Conservation (phyloP, 2,329 filamentous ascomycete genomes). For the Trichoderma semiorbis region DNA sequence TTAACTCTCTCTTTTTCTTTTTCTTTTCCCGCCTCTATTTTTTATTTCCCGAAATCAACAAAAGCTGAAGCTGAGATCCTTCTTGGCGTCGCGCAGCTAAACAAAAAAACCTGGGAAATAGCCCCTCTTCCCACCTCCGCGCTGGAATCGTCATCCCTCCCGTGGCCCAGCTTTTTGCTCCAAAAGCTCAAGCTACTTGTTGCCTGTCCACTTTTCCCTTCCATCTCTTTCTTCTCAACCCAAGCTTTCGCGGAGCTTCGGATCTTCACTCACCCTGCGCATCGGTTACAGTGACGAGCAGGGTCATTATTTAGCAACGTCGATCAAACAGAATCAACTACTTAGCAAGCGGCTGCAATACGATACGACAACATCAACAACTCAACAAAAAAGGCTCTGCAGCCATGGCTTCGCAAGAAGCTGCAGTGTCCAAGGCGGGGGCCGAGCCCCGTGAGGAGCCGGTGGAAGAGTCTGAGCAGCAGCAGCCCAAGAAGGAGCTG, state of each 20-base stretch:
- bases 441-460: constrained; percentile 20
- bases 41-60: neutral
- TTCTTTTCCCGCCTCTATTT: neutral
- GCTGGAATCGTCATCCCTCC: constrained; percentile 6
- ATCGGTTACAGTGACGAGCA: neutral
- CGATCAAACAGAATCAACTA: neutral
- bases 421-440: constrained; percentile 20
- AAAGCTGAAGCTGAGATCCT: neutral
- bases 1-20: neutral
- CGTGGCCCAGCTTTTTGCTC: neutral
- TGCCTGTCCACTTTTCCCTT: constrained; percentile 4
- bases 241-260: neutral
- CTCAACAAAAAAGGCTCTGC: neutral
- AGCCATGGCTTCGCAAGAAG: constrained; percentile 22
- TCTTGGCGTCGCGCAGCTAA: neutral
- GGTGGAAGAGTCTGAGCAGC: constrained; percentile 5
- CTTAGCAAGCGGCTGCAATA: neutral
- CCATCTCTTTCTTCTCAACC: neutral
- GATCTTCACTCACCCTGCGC: neutral
- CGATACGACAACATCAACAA: neutral
- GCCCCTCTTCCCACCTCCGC: constrained; percentile 9
- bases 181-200: constrained; percentile 9
- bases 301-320: neutral
- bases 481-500: constrained; percentile 47
- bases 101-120: neutral